A percentile compares a stretch with the other conserved stretches of the same genome.
Evolutionary conservation across 2,329 filamentous ascomycete genomes (phyloP).

Genomic region (Colletotrichum aenigma): DNA sequence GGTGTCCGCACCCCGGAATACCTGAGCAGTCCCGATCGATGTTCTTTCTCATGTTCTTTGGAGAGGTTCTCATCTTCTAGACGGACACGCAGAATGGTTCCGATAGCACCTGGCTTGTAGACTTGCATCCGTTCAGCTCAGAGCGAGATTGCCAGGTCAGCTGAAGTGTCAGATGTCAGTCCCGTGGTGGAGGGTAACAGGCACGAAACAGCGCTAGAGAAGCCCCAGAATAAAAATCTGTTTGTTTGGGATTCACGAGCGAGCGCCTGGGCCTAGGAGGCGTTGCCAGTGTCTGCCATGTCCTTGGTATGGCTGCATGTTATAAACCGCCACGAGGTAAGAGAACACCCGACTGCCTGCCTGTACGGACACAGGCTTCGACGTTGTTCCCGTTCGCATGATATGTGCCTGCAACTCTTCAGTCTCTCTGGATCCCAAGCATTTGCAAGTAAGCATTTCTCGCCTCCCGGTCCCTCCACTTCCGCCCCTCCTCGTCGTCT

Average conservation of each 20-base stretch:
- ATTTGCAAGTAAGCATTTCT: neutral
- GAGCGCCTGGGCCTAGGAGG: neutral
- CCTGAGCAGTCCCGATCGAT: neutral
- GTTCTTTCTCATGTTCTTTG: neutral
- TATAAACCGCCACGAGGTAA: neutral
- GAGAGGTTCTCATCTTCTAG: neutral
- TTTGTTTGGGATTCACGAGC: conserved; percentile 8
- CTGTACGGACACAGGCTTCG: neutral
- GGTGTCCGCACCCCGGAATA: neutral
- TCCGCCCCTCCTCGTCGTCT: neutral
- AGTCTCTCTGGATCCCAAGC: neutral
- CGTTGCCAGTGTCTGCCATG: neutral
- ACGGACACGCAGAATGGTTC: neutral
- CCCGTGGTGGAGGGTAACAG: neutral
- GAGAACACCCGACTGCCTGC: neutral
- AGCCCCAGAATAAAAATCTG: conserved; percentile 16
- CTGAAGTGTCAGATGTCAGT: conserved; percentile 2
- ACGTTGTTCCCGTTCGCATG: neutral
- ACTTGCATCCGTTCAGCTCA: neutral
- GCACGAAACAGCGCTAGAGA: conserved; percentile 16
- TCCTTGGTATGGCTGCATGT: neutral
- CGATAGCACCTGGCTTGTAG: neutral
- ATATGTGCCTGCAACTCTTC: neutral
- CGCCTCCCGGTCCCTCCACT: neutral
- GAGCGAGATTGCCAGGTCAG: neutral